Evolutionary conservation across 176 grass and related monocot species (phyloP), one percentile per base, ranked within the genome.

Genomic region (Canna indica): DNA sequence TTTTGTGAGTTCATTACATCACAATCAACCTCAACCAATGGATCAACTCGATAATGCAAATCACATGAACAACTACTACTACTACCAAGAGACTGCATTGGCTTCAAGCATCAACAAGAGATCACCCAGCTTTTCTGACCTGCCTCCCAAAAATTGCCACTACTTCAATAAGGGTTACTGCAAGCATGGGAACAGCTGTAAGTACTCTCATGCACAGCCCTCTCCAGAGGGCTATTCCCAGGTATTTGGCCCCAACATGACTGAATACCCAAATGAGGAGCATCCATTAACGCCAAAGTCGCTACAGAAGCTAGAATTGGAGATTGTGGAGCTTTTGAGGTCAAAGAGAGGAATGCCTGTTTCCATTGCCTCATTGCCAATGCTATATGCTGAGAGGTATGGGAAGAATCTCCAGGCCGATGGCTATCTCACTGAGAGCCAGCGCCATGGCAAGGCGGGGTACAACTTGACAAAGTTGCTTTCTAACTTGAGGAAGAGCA

Each of bases 381-480:
- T 83, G 15, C 66, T 97, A 32, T 97, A 97, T 48, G 73, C 71
- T 30, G 93, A 89, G 35, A 86, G 60, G 84, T 97, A 92, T 31
- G 93, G 93, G 8, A 91, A 90, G 69, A 77, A 73, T 0, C 84
- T 97, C 42, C 86, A 90, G 78, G 88, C 93, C 1, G 93, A 97
- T 18, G 93, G 93, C 0, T 97, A 97, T 42, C 83, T 97, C 27
- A 97, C 93, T 9, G 93, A 97, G 81, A 97, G 88, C 74, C 88
- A 97, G 59, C 79, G 93, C 9, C 88, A 90, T 42, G 88, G 86
- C 7, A 92, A 97, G 70, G 68, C 80, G 22, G 88, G 86, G 15
- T 97, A 70, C 74, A 97, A 84, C 76, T 84, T 97, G 79, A 92
- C 88, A 42, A 90, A 78, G 79, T 77, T 97, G 78, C 81, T 97